These are phyloP conservation scores for Rubia balearica DNA, from an alignment of 305 asterid genomes.

Conservation along the genomic window DNA sequence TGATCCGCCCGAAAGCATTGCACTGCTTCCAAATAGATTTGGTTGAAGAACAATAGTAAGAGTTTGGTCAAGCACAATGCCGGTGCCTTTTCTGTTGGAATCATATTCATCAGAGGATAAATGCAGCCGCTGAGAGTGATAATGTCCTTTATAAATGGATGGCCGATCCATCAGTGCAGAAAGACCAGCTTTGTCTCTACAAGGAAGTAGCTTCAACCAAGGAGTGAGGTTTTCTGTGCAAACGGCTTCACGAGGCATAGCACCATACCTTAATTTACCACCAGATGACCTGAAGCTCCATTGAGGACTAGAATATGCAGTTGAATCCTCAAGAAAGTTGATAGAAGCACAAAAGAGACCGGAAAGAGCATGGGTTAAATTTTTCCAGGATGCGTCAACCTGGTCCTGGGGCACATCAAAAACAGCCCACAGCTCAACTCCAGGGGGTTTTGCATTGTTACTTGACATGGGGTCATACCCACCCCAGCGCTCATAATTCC, in stretches of 20 bases:
- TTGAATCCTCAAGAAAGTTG: slow-evolving; percentile 86
- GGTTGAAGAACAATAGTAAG: slow-evolving; percentile 91
- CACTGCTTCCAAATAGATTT: slow-evolving; percentile 24
- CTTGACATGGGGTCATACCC: slow-evolving; percentile 82
- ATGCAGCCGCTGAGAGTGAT: slow-evolving; percentile 87
- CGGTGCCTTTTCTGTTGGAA: slow-evolving; percentile 32
- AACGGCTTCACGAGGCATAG: slow-evolving; percentile 98
- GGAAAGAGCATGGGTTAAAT: slow-evolving; percentile 89
- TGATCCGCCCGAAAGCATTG: slow-evolving; percentile 32
- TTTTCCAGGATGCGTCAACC: slow-evolving; percentile 87
- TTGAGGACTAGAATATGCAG: slow-evolving; percentile 69
- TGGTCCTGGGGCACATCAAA: slow-evolving; percentile 75
- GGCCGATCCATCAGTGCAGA: slow-evolving; percentile 88
- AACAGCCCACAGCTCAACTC: slow-evolving; percentile 95
- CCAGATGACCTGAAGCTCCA: slow-evolving; percentile 65
- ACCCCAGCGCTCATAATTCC: slow-evolving; percentile 97
- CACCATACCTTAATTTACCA: slow-evolving; percentile 71
- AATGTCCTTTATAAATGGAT: slow-evolving; percentile 70
- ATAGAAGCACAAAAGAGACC: slow-evolving; percentile 98
- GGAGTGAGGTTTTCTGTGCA: slow-evolving; percentile 99
- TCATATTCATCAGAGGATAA: slow-evolving; percentile 61
- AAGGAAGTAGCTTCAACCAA: slow-evolving; percentile 98
- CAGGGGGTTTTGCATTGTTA: slow-evolving; percentile 89
- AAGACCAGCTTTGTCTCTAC: slow-evolving; percentile 93
- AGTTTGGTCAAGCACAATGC: slow-evolving; percentile 81